Conservation (phyloP, 768 basidiomycete genomes). For the Leccinum disarticulatum region DNA sequence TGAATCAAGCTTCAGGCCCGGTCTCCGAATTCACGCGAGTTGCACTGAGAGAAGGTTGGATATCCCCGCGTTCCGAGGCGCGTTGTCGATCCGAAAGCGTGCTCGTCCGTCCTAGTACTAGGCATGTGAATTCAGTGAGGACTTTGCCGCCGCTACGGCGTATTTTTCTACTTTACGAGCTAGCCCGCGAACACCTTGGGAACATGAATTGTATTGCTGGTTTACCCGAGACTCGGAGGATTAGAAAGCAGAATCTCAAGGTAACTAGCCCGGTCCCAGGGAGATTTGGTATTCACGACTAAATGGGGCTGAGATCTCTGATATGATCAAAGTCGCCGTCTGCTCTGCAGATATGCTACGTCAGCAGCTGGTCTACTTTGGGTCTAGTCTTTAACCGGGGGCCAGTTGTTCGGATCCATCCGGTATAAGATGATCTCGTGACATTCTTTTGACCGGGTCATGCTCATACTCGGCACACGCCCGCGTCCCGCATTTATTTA, state of each 20-base stretch:
- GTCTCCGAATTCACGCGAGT: not conserved
- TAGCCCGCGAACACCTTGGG: not conserved
- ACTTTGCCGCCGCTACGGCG: not conserved
- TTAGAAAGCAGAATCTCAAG: not conserved
- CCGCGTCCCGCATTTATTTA: not conserved
- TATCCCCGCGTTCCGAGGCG: not conserved
- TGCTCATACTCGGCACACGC: not conserved
- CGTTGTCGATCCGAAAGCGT: not conserved
- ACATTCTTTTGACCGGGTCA: not conserved
- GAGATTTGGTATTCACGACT: too few species aligned
- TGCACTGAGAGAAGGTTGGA: not conserved
- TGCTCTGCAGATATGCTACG: too few species aligned
- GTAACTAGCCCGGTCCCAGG: not conserved
- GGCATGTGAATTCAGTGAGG: not conserved
- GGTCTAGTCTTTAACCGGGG: too few species aligned
- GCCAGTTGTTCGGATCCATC: not conserved
- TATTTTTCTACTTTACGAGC: not conserved
- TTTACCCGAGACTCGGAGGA: not conserved
- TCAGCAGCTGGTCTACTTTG: too few species aligned
- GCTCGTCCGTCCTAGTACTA: not conserved
- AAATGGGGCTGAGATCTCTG: too few species aligned
- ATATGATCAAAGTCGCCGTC: too few species aligned
- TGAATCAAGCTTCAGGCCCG: not conserved
- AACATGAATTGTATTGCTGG: not conserved
- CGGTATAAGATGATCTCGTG: not conserved